A percentile compares a stretch with the other conserved stretches of the same genome.
These are phyloP conservation scores for Tulasnella sp. DNA, from an alignment of 768 basidiomycete genomes.

Conservation along the genomic window DNA sequence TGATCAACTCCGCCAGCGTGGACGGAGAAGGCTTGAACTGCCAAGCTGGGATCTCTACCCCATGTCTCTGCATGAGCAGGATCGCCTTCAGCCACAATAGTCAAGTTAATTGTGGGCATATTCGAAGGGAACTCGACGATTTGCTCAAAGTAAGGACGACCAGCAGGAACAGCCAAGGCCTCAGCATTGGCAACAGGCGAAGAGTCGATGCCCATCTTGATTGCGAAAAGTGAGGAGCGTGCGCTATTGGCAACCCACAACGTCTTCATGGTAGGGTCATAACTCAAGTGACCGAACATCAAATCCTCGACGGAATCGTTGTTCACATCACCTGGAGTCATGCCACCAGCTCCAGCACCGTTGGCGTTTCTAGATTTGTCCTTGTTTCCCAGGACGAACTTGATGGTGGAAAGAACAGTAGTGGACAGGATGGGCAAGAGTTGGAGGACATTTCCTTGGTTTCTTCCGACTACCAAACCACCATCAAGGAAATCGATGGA, in stretches of 20 bases:
- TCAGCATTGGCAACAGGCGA: conserved; percentile 34
- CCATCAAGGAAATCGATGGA: conserved; percentile 76
- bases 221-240: conserved; percentile 69
- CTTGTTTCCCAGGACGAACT: conserved; percentile 37
- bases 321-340: conserved; percentile 27
- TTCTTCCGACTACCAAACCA: conserved; percentile 73
- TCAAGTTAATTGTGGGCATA: conserved; percentile 79
- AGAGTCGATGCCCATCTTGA: conserved; percentile 38
- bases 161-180: conserved; percentile 8
- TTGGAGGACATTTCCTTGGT: conserved; percentile 75
- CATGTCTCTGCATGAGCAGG: conserved; percentile 31
- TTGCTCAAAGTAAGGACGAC: conserved; percentile 59
- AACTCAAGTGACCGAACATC: conserved; percentile 81
- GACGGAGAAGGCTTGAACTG: conserved; percentile 71
- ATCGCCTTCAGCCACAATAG: conserved; percentile 71
- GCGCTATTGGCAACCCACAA: conserved; percentile 81
- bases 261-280: conserved; percentile 73
- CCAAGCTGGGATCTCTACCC: conserved; percentile 33
- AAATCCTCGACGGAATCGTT: conserved; percentile 39
- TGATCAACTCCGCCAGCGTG: conserved; percentile 84
- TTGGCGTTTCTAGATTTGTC: too few relatives aligned
- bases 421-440: conserved; percentile 63
- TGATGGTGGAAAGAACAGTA: conserved; percentile 61
- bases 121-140: conserved; percentile 71
- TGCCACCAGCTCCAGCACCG: conserved; percentile 22